phyloP scores from a whole-genome alignment of 257 asterid species.

The Solanum neorickii region DNA sequence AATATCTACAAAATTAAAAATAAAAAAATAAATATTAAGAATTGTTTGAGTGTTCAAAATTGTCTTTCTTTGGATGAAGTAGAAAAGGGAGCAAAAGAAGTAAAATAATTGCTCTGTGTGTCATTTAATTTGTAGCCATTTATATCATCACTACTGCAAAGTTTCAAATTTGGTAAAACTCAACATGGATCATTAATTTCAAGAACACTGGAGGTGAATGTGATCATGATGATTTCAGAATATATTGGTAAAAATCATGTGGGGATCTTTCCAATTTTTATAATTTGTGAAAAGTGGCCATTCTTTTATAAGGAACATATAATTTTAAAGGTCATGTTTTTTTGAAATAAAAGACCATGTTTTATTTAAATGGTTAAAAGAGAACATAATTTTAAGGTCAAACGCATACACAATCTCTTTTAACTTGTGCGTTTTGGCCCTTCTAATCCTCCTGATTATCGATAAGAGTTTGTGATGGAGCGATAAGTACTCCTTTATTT shows the following conservation, averaged over 20 bases:
- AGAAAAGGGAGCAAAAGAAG: not conserved
- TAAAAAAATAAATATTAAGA: not conserved
- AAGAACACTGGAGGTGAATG: not conserved
- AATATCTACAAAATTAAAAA: not conserved
- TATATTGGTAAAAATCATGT: not conserved
- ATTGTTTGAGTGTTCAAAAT: not conserved
- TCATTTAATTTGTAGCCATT: not conserved
- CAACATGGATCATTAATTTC: not conserved
- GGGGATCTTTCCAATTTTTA: not conserved
- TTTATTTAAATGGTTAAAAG: no score
- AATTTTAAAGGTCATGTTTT: not conserved
- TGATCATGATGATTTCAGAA: not conserved
- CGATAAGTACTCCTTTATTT: accelerated
- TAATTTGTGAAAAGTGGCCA: not conserved
- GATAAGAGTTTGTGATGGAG: no score
- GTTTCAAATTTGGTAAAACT: not conserved
- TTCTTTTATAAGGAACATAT: not conserved
- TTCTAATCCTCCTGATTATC: not conserved
- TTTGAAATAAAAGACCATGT: not conserved
- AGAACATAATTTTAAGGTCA: no score
- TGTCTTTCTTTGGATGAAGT: not conserved
- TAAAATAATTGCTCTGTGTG: not conserved
- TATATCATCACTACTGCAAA: not conserved
- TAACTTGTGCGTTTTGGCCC: accelerated
- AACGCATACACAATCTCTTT: no score